phyloP scores from a whole-genome alignment of 768 basidiomycete species.

The Amanita polypyramis region DNA sequence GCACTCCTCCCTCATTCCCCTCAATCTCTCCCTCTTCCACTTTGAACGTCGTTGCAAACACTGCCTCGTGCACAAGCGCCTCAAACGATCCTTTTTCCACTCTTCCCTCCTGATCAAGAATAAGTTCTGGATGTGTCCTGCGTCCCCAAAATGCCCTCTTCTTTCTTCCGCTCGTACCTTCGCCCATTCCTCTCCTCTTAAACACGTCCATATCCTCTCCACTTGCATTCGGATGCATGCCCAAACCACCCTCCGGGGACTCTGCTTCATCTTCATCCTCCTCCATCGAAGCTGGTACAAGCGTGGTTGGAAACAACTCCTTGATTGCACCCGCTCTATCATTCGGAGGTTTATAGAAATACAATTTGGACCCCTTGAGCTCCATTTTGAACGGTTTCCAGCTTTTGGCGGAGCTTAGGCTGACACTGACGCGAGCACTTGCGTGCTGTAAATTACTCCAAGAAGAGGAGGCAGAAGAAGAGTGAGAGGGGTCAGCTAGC shows the following conservation, averaged over 20 bases:
- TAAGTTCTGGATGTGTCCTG: constrained; percentile 60
- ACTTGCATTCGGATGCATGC: constrained; percentile 10
- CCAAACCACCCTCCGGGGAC: no score
- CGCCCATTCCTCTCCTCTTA: constrained; percentile 24
- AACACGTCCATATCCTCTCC: constrained; percentile 9
- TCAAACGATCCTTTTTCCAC: constrained; percentile 66
- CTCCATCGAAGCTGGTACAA: constrained; percentile 45
- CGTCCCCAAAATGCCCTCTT: constrained; percentile 74
- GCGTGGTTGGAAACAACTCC: constrained; percentile 60
- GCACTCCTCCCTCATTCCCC: background rate
- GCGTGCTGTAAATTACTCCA: constrained; percentile 22
- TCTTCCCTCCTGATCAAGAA: constrained; percentile 25
- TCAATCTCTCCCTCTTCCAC: no score
- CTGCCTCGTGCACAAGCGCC: constrained; percentile 71
- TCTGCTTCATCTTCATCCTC: constrained; percentile 19
- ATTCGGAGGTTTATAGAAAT: constrained; percentile 77
- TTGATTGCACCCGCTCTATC: constrained; percentile 57
- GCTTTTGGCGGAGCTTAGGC: constrained; percentile 42
- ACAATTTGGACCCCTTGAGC: constrained; percentile 74
- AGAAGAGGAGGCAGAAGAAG: constrained; percentile 11
- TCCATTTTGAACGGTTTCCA: constrained; percentile 88
- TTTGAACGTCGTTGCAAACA: constrained; percentile 67
- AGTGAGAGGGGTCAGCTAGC: constrained; percentile 30
- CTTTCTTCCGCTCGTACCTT: constrained; percentile 28
- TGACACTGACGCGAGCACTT: constrained; percentile 8